These are phyloP conservation scores for Pyrenula aspistea DNA, from an alignment of 495 filamentous ascomycete genomes.

Conservation along the genomic window DNA sequence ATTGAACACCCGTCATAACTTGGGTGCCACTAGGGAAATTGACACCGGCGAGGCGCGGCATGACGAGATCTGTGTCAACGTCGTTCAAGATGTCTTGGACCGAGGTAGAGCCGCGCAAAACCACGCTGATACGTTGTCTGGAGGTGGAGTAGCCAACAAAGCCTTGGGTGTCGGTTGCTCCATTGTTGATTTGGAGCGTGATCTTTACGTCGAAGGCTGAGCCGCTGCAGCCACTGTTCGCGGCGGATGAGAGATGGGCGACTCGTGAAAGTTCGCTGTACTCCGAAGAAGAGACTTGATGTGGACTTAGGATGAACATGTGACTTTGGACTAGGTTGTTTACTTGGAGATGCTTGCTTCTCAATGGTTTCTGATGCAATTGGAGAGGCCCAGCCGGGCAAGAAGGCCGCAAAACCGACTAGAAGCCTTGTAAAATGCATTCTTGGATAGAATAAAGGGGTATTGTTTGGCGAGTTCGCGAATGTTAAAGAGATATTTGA, in stretches of 20 bases:
- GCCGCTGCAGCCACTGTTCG: slow-evolving; percentile 16
- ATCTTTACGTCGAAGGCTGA: slow-evolving; percentile 22
- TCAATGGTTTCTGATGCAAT: not conserved
- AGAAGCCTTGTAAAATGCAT: not conserved
- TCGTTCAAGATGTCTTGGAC: slow-evolving; percentile 22
- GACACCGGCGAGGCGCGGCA: slow-evolving; percentile 17
- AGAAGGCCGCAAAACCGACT: not conserved
- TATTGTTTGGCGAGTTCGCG: too few relatives aligned
- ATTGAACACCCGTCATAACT: slow-evolving; percentile 17
- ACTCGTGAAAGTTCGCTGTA: slow-evolving; percentile 15
- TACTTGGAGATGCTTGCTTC: not conserved
- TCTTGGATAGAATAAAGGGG: not conserved
- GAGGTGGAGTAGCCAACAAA: slow-evolving; percentile 18
- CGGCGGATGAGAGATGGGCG: slow-evolving; percentile 23
- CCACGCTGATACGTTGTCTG: slow-evolving; percentile 18
- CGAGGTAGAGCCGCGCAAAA: slow-evolving; percentile 22
- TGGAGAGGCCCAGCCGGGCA: not conserved
- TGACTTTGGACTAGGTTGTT: not conserved
- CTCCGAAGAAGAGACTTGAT: not conserved
- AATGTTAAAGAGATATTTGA: too few relatives aligned
- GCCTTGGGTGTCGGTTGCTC: slow-evolving; percentile 18
- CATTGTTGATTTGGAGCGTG: slow-evolving; percentile 17
- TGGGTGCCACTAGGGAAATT: slow-evolving; percentile 16
- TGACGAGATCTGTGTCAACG: slow-evolving; percentile 21
- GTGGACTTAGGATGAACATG: not conserved